These are phyloP conservation scores for Gymnopus androsaceus DNA, from an alignment of 1,284 basidiomycete species.

Conservation along the genomic window DNA sequence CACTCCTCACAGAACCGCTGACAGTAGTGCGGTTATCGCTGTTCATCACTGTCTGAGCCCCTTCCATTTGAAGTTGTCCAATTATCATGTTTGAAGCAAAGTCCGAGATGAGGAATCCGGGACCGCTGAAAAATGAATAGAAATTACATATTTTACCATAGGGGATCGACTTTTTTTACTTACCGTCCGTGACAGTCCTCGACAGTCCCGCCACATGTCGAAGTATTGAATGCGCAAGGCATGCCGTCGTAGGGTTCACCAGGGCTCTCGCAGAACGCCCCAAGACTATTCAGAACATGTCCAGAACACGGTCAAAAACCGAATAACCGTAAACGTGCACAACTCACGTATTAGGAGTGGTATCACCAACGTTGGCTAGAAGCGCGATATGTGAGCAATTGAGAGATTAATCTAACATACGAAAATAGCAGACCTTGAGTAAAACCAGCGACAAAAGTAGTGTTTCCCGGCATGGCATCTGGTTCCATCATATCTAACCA, in stretches of 20 bases:
- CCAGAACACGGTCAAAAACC: slow-evolving; percentile 15
- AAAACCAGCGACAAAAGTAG: slow-evolving; percentile 75
- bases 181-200: slow-evolving; percentile 73
- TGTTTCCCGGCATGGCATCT: slow-evolving; percentile 64
- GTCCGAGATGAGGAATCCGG: slow-evolving; percentile 71
- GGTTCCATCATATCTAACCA: slow-evolving; percentile 69
- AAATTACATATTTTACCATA: slow-evolving; percentile 1
- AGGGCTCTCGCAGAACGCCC: slow-evolving; percentile 77
- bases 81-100: slow-evolving; percentile 74
- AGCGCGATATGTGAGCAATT: slow-evolving; percentile 6
- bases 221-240: slow-evolving; percentile 64
- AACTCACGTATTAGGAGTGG: slow-evolving; percentile 73
- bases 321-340: background rate
- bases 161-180: slow-evolving; percentile 25
- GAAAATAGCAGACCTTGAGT: slow-evolving; percentile 52
- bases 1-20: slow-evolving; percentile 60
- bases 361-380: slow-evolving; percentile 76
- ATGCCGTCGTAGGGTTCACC: slow-evolving; percentile 67
- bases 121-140: slow-evolving; percentile 50
- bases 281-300: slow-evolving; percentile 49
- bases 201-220: slow-evolving; percentile 72
- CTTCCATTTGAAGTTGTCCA: slow-evolving; percentile 66
- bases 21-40: slow-evolving; percentile 44
- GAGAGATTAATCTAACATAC: slow-evolving; percentile 4
- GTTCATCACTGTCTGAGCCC: slow-evolving; percentile 63